Percentiles rank a stretch among this genome's conserved stretches.
Evolutionary conservation across 2,329 filamentous ascomycete genomes (phyloP).

Genomic region (Nemania sp.): DNA sequence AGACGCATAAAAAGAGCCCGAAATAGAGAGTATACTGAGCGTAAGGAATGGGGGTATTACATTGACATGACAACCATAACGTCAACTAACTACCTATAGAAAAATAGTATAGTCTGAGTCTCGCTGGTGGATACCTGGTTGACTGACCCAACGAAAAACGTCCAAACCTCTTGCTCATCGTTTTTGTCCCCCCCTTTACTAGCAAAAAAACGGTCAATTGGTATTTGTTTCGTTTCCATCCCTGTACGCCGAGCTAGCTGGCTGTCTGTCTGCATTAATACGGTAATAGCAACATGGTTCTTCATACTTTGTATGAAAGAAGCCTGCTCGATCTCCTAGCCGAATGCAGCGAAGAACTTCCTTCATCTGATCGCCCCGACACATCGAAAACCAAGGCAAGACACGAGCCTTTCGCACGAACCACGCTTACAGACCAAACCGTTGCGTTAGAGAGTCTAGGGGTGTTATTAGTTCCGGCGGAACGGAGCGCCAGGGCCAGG

Average conservation of each 20-base stretch:
- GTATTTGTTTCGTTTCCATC: neutral
- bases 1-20: neutral
- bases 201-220: conserved; percentile 3
- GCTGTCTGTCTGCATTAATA: neutral
- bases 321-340: conserved; percentile 2
- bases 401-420: conserved; percentile 9
- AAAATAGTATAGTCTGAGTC: conserved; percentile 9
- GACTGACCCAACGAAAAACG: neutral
- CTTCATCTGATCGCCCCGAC: conserved; percentile 5
- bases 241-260: neutral
- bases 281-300: neutral
- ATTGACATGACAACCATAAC: conserved; percentile 41
- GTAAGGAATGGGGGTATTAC: conserved; percentile 44
- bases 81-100: conserved; percentile 17
- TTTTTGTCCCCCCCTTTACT: conserved; percentile 8
- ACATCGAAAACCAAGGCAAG: conserved; percentile 21
- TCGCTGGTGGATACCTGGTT: neutral
- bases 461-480: conserved; percentile 52
- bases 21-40: conserved; percentile 7
- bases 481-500: conserved; percentile 56
- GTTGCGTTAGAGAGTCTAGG: neutral
- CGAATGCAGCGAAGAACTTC: conserved; percentile 1
- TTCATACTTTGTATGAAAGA: conserved; percentile 10
- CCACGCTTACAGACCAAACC: conserved; percentile 7
- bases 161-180: conserved; percentile 27